Base-by-base conservation (phyloP, 352 stramenopile genomes). In the Peronosclerospora sorghi region DNA sequence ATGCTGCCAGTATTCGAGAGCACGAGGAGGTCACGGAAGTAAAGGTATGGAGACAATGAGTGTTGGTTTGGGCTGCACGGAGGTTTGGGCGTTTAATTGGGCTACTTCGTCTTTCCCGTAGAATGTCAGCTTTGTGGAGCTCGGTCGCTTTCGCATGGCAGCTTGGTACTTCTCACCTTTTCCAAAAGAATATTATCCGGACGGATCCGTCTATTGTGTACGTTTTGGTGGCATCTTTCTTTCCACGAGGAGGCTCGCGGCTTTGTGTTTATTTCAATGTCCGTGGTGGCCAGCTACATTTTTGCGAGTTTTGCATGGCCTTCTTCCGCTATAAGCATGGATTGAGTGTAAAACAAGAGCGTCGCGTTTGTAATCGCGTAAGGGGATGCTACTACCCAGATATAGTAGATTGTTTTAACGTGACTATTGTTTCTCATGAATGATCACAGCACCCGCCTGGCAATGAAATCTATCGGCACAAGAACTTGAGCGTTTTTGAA, bases 21-120 rank as follows among this genome's bases (percentile, higher is more conserved):
- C 95, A 99, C 67, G 95, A 99, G 54, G 94, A 98, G 54, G 90
- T 98, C 9, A 98, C 93, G 20, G 97, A 97, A 73, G 82, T 96
- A 38, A 96, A 96, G 68, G 78, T 87, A 18, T 17, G 41, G 1
- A 20, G 2, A 30, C 8, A 38, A 5, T 8, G n/a, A 37, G 10
- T 5, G n/a, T n/a, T n/a, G n/a, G n/a, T n/a, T n/a, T n/a, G n/a
- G n/a, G n/a, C n/a, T n/a, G n/a, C n/a, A n/a, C n/a, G n/a, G n/a
- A n/a, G n/a, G n/a, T n/a, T n/a, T n/a, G n/a, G n/a, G n/a, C n/a
- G n/a, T n/a, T 7, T 9, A 32, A 20, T 24, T 12, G 27, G 4
- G 14, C 12, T 20, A 2, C 6, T 29, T 2, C 20, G 1, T 5
- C 1, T 5, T 28, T 13, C 28, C 10, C 0, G 15, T 80, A 97